Base-by-base conservation (phyloP, 768 basidiomycete species). In the Amanita pallidorosea region DNA sequence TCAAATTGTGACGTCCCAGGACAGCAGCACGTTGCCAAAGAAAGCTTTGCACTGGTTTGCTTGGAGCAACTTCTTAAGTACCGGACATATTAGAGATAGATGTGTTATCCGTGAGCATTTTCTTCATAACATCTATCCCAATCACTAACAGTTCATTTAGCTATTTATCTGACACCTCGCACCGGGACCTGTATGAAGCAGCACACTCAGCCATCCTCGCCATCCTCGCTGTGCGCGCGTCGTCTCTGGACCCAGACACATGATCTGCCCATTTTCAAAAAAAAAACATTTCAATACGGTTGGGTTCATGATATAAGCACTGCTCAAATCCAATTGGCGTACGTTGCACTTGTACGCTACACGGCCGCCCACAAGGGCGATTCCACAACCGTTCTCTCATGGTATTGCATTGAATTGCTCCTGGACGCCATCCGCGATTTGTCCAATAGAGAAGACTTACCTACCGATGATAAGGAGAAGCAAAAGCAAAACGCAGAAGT, bases 181-280 rank as follows among this genome's bases (percentile, higher is more conserved):
- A 87, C 55, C 79, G 85, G 31, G 85, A 91, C 55, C 80, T 80
- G n/a, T 93, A 81, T 57, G 90, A 94, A 62, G 85, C 88, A 0
- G 81, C 89, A 1, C 91, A 93, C 61, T 92, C 90, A 7, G 86
- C 88, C 23, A 67, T 93, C 33, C 69, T 94, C 12, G 74, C 89
- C 4, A 70, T 89, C 36, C 83, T 90, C 59, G 75, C 84, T 8
- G 71, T 78, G 25, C 73, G 76, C 57, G 15, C 23, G 6, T n/a
- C n/a, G 11, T 76, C 80, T 0, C 72, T 77, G 54, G 65, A 17
- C 13, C 41, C 29, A 33, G 49, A 45, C 45, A 27, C 27, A n/a
- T n/a, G n/a, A n/a, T n/a, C n/a, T n/a, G n/a, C n/a, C n/a, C n/a
- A n/a, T n/a, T n/a, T n/a, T n/a, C n/a, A n/a, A n/a, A n/a, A n/a